Base-by-base conservation (phyloP, 2,329 filamentous ascomycete species). In the Phoma sp. region DNA sequence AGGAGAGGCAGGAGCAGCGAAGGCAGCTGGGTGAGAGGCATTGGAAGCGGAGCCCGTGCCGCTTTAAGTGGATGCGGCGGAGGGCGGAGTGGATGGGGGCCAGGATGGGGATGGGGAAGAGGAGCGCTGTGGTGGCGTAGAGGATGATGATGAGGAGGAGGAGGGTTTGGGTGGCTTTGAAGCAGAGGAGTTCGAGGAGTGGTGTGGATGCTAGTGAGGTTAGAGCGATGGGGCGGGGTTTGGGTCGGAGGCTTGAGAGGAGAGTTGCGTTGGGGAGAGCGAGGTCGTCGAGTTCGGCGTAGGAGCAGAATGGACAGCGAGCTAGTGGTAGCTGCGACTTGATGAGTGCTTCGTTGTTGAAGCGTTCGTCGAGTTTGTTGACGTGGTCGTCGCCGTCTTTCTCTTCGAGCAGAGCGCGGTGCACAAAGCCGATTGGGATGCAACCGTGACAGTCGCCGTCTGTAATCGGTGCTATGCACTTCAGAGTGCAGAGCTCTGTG, bases 291-390 rank as follows among this genome's bases (percentile, higher is more conserved):
- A 92, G 82, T 78, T 98, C 95, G 29, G 91, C 91, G 69, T 98
- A 99, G 61, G 82, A 83, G 79, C 93, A 99, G 70, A 96, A 97
- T 0, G 93, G 92, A 67, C 95, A 98, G 35, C 88, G 87, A 42
- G 95, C 82, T 1, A 98, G 83, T 3, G 89, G 88, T 6, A 96
- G 76, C 22, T 86, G 83, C 23, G 89, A 90, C 51, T 89, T 87
- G 24, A 89, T 76, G 1, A 99, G 82, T 18, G 82, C 86, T 64
- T 96, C 90, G 53, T 89, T 88, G 3, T 89, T 88, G 23, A 96
- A 81, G 27, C 91, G 87, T 61, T 90, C 87, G 68, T 96, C 89
- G 32, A 98, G 85, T 68, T 88, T 89, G 57, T 81, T 81, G 64
- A 93, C 81, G 5, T 89, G 85, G 65, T 95, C 89, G 47, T 81